phyloP scores from a whole-genome alignment of 441 rosid species.

The Adansonia gregorii region DNA sequence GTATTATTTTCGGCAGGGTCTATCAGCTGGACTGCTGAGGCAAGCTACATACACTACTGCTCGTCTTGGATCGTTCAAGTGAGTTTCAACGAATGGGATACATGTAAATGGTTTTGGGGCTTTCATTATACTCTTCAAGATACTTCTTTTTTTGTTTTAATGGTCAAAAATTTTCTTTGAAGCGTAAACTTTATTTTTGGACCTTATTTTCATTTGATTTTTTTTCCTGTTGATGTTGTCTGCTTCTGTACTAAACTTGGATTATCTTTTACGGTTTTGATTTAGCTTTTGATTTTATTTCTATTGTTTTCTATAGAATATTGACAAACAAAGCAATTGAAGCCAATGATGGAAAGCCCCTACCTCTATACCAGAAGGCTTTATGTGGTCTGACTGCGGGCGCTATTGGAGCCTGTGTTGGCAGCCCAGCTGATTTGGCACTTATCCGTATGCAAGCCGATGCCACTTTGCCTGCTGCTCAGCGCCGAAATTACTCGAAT shows the following conservation, averaged over 20 bases:
- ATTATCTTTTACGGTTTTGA: not conserved
- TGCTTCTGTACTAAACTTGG: not conserved
- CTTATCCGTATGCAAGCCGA: constrained; percentile 99
- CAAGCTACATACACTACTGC: constrained; percentile 99
- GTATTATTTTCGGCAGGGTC: constrained; percentile 57
- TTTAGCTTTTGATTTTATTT: not conserved
- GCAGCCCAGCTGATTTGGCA: constrained; percentile 95
- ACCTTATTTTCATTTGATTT: not conserved
- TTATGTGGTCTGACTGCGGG: constrained; percentile 98
- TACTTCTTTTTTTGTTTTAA: constrained; percentile 3
- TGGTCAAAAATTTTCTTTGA: not conserved
- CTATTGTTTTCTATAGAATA: constrained; percentile 46
- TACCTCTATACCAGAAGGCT: constrained; percentile 95
- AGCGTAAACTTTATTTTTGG: not conserved
- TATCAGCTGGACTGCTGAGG: constrained; percentile 92
- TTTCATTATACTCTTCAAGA: not conserved
- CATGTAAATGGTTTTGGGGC: not conserved
- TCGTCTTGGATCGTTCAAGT: constrained; percentile 95
- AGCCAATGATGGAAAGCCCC: constrained; percentile 95
- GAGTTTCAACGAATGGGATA: constrained; percentile 32
- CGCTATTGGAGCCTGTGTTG: constrained; percentile 90
- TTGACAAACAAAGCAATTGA: constrained; percentile 82
- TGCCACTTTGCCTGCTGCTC: constrained; percentile 88
- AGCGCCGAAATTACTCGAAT: constrained; percentile 82
- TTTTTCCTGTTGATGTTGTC: not conserved